Percentiles rank a stretch among this genome's conserved stretches.
These are phyloP conservation scores for Gigaspora rosea DNA, from an alignment of 192 early-diverging fungal species.

Conservation along the genomic window DNA sequence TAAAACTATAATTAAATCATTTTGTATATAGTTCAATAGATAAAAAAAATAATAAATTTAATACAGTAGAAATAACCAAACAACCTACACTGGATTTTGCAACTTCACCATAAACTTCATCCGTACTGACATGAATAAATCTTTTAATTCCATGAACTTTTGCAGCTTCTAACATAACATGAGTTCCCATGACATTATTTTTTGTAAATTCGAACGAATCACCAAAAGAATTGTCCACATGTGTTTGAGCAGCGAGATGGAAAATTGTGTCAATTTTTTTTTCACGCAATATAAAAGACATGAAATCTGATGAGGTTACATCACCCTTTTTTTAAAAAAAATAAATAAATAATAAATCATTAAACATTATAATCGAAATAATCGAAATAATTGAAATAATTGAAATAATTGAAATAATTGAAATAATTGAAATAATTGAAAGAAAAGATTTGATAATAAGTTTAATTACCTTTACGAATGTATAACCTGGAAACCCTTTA, in stretches of 20 bases:
- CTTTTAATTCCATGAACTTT: slow-evolving; percentile 51
- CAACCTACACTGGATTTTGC: slow-evolving; percentile 47
- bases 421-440: no score
- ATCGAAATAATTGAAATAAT: no score
- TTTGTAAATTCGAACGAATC: slow-evolving; percentile 78
- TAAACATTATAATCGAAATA: not conserved
- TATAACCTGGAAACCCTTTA: slow-evolving; percentile 52
- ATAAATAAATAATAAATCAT: not conserved
- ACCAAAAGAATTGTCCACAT: slow-evolving; percentile 85
- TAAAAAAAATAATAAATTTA: not conserved
- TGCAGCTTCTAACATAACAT: slow-evolving; percentile 76
- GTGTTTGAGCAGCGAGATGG: slow-evolving; percentile 81
- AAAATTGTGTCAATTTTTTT: slow-evolving; percentile 73
- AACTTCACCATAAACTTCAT: slow-evolving; percentile 83
- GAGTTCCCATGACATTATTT: slow-evolving; percentile 82
- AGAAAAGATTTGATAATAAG: slow-evolving; percentile 13
- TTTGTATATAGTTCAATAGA: not conserved
- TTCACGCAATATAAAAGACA: slow-evolving; percentile 62
- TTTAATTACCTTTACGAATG: slow-evolving; percentile 61
- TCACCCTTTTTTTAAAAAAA: slow-evolving; percentile 51
- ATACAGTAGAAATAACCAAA: not conserved
- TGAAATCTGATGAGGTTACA: slow-evolving; percentile 64
- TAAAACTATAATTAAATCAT: no score
- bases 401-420: no score
- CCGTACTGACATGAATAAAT: slow-evolving; percentile 80